Percentiles rank a stretch among this genome's conserved stretches.
phyloP scores from a whole-genome alignment of 192 early-diverging fungal genomes.

The Piromyces sp. region DNA sequence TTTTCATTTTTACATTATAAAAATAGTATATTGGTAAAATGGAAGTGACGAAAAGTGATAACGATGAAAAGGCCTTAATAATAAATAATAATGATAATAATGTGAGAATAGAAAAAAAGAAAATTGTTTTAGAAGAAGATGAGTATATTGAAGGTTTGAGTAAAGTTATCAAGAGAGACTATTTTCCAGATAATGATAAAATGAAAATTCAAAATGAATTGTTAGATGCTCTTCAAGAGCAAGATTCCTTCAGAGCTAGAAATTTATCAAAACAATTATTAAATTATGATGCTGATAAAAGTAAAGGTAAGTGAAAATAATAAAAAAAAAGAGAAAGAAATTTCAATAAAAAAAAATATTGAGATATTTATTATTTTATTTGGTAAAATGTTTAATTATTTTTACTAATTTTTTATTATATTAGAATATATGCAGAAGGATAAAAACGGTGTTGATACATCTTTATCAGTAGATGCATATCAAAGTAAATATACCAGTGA shows the following conservation, averaged over 20 bases:
- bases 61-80: neutral
- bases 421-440: neutral
- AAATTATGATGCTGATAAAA: neutral
- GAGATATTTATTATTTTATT: neutral
- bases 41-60: neutral
- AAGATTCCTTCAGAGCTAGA: slow-evolving; percentile 7
- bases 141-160: slow-evolving; percentile 53
- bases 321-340: too few relatives aligned
- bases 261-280: neutral
- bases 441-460: slow-evolving; percentile 17
- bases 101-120: neutral
- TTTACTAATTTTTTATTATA: too few relatives aligned
- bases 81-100: neutral
- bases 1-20: too few relatives aligned
- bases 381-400: too few relatives aligned
- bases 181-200: slow-evolving; percentile 54
- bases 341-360: too few relatives aligned
- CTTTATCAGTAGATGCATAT: slow-evolving; percentile 48
- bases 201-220: slow-evolving; percentile 34
- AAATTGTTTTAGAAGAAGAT: slow-evolving; percentile 42
- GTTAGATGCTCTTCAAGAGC: slow-evolving; percentile 24
- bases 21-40: neutral
- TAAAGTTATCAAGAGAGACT: slow-evolving; percentile 66
- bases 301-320: neutral
- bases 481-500: slow-evolving; percentile 58